Evolutionary conservation across 257 asterid genomes (phyloP).

Genomic region (Jaltomata sinuosa): DNA sequence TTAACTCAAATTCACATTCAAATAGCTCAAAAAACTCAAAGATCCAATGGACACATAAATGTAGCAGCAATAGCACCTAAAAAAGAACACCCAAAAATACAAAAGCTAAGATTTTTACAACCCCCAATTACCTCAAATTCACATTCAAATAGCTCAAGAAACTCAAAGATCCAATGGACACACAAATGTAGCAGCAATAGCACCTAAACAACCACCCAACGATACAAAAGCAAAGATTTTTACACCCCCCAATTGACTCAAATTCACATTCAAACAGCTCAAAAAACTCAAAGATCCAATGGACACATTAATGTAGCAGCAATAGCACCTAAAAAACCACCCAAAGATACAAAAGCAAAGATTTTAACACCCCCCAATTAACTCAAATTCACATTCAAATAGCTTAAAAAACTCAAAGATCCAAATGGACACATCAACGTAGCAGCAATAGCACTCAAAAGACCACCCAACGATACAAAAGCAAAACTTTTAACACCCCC

Average conservation of each 20-base stretch:
- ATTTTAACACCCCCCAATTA: no score
- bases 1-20: no score
- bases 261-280: background rate
- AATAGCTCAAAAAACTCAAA: no score
- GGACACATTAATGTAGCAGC: no score
- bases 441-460: slow-evolving; percentile 92
- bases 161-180: background rate
- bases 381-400: no score
- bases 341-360: no score
- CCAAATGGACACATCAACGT: slow-evolving; percentile 78
- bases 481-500: no score
- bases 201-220: slow-evolving; percentile 2
- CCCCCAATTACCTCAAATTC: background rate
- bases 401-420: no score
- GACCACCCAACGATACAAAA: no score
- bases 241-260: background rate
- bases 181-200: no score
- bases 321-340: no score
- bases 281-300: background rate
- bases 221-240: background rate
- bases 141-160: background rate
- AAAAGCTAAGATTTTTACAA: background rate
- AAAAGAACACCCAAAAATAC: background rate
- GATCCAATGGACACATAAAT: slow-evolving; percentile 85
- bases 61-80: slow-evolving; percentile 97